These are phyloP conservation scores for Haplosporangium gracile DNA, from an alignment of 192 early-diverging fungal species.

Conservation along the genomic window DNA sequence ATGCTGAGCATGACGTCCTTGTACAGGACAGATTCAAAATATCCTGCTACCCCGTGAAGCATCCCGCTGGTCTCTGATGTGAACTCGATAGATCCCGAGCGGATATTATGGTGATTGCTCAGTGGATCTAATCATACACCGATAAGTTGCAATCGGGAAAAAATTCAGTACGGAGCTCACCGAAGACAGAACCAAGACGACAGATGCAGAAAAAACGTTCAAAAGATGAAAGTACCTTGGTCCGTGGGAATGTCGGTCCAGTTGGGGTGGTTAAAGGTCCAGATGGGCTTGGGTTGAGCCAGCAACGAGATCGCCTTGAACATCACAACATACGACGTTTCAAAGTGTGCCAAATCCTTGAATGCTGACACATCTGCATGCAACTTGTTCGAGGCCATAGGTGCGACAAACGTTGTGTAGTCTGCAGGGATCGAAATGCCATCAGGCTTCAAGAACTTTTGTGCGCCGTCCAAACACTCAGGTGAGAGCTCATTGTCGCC, in stretches of 20 bases:
- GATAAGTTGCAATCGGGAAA: not conserved
- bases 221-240: slow-evolving; percentile 29
- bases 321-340: slow-evolving; percentile 99
- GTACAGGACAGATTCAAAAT: slow-evolving; percentile 95
- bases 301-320: slow-evolving; percentile 82
- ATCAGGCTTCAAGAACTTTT: slow-evolving; percentile 76
- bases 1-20: slow-evolving; percentile 84
- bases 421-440: slow-evolving; percentile 93
- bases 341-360: slow-evolving; percentile 76
- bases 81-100: slow-evolving; percentile 72
- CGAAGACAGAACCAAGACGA: not conserved
- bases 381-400: slow-evolving; percentile 89
- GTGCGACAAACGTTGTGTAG: slow-evolving; percentile 89
- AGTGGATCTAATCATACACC: slow-evolving; percentile 54
- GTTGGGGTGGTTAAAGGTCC: slow-evolving; percentile 89
- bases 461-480: slow-evolving; percentile 95
- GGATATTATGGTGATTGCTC: slow-evolving; percentile 83
- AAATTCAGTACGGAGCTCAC: not conserved
- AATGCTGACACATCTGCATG: slow-evolving; percentile 78
- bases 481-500: slow-evolving; percentile 99
- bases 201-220: not conserved
- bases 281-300: slow-evolving; percentile 78
- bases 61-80: slow-evolving; percentile 65
- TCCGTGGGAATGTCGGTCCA: slow-evolving; percentile 41
- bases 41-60: slow-evolving; percentile 96